Conservation (phyloP, 1,284 basidiomycete species). For the Melanopsichium pennsylvanicum region DNA sequence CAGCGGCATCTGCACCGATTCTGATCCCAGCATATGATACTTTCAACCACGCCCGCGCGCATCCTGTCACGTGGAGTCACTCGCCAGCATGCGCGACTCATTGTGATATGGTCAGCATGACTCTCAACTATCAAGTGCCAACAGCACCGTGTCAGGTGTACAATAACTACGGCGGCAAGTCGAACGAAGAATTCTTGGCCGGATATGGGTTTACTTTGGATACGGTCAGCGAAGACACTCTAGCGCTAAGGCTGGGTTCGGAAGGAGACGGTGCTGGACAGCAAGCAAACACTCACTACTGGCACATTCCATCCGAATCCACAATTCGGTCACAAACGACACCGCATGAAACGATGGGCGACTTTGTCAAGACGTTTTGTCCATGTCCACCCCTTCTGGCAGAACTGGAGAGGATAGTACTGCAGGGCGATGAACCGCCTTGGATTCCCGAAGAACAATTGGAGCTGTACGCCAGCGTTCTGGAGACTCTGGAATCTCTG, state of each 20-base stretch:
- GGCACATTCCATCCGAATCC: constrained; percentile 3
- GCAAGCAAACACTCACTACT: constrained; percentile 23
- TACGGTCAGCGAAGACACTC: constrained; percentile 40
- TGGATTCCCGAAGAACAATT: not conserved
- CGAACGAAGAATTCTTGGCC: constrained; percentile 58
- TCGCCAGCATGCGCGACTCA: not conserved
- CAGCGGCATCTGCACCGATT: constrained; percentile 31
- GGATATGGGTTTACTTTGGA: constrained; percentile 57
- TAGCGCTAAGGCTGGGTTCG: constrained; percentile 39
- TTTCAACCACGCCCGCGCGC: constrained; percentile 55
- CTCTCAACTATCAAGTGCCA: constrained; percentile 1
- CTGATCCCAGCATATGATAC: constrained; percentile 59
- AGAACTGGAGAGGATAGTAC: constrained; percentile 1
- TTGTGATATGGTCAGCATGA: constrained; percentile 8
- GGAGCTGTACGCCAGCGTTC: constrained; percentile 6
- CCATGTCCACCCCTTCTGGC: constrained; percentile 23
- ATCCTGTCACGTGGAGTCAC: constrained; percentile 52
- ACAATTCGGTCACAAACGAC: not conserved
- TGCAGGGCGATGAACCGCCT: not conserved
- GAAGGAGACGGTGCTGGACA: not conserved
- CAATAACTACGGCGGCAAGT: constrained; percentile 64
- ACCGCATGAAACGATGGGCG: not conserved
- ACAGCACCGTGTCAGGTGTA: constrained; percentile 40
- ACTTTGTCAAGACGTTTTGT: not conserved
- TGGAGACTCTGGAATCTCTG: constrained; percentile 34